Conservation (phyloP, 2,329 filamentous ascomycete species). For the Nectriaceae sp. region DNA sequence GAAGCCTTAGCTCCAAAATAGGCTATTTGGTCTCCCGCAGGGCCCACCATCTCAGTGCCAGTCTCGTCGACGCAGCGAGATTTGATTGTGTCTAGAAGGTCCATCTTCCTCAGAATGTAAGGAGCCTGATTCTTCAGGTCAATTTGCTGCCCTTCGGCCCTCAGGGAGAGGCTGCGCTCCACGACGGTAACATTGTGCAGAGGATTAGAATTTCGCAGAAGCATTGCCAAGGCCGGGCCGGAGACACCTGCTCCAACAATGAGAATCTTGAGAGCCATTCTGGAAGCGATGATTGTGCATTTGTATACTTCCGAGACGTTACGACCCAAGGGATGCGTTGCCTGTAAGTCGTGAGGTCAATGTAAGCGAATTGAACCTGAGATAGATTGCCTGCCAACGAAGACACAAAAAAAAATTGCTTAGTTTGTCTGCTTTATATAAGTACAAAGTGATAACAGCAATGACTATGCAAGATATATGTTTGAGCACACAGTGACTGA, state of each 20-base stretch:
- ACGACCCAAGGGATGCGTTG: background rate
- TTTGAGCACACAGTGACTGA: too few relatives aligned
- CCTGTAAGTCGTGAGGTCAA: background rate
- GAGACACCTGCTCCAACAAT: background rate
- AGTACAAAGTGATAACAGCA: background rate
- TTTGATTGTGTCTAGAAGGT: slow-evolving; percentile 28
- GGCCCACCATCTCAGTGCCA: background rate
- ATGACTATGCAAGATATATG: too few relatives aligned
- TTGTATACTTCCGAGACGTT: background rate
- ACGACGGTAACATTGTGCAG: slow-evolving; percentile 40
- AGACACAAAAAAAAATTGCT: background rate
- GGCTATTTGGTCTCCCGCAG: background rate
- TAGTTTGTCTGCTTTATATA: background rate
- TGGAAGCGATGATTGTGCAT: background rate
- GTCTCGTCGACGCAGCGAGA: background rate
- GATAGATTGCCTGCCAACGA: background rate
- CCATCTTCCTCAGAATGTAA: slow-evolving; percentile 37
- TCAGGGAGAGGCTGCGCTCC: slow-evolving; percentile 39
- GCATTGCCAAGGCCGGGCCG: background rate
- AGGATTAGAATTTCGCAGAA: background rate
- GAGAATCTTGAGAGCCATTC: background rate
- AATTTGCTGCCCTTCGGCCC: slow-evolving; percentile 42
- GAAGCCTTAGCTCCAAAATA: background rate
- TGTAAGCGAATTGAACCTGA: background rate
- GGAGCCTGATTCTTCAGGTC: slow-evolving; percentile 44